Conservation (phyloP, 495 filamentous ascomycete species). For the Platismatia glauca region DNA sequence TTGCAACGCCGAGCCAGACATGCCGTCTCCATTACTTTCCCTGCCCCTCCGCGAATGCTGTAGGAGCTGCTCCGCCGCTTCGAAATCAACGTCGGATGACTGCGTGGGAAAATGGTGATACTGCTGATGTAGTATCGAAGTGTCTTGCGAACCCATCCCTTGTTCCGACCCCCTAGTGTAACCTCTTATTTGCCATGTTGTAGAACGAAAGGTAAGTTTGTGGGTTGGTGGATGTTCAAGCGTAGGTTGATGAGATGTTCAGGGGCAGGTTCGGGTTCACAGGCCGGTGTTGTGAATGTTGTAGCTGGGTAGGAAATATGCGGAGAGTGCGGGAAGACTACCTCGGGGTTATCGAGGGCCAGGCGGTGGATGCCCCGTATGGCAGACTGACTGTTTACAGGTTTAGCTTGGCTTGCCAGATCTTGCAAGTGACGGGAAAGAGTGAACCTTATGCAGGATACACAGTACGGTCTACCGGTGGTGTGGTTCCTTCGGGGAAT, state of each 20-base stretch:
- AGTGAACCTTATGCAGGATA: not conserved
- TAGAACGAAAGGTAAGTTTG: not conserved
- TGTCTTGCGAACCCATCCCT: conserved; percentile 15
- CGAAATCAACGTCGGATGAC: conserved; percentile 18
- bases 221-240: not conserved
- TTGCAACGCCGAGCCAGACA: not conserved
- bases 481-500: not conserved
- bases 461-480: not conserved
- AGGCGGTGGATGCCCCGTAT: not conserved
- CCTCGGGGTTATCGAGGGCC: not conserved
- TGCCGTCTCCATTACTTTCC: conserved; percentile 13
- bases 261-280: not conserved
- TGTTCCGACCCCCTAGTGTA: not conserved
- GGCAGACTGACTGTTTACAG: not conserved
- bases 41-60: conserved; percentile 17
- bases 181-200: conserved; percentile 13
- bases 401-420: conserved; percentile 2
- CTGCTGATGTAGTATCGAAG: conserved; percentile 1
- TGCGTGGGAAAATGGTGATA: conserved; percentile 8
- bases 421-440: not conserved
- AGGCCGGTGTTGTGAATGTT: not conserved
- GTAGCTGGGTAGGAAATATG: not conserved
- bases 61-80: conserved; percentile 21
- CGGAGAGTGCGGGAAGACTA: not conserved
- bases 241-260: not conserved